Base-by-base conservation (phyloP, 306 rosid species). In the Parietaria judaica region DNA sequence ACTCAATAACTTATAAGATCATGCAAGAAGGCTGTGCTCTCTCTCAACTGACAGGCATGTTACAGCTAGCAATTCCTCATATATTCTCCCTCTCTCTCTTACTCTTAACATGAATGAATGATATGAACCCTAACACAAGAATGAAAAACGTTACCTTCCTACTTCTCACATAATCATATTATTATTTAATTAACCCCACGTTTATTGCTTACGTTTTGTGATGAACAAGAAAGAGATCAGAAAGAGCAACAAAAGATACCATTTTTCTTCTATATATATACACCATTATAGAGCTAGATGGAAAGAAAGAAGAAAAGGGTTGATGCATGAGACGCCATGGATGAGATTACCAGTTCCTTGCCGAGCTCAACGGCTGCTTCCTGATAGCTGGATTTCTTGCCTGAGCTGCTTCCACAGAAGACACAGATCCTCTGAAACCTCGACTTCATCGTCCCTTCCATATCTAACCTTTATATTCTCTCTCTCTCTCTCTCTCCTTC, bases 401-500 rank as follows among this genome's bases (percentile, higher is more conserved):
- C 99, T 2, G 99, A 83, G 70, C 94, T 88, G 84, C 99, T 92
- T 17, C 99, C 99, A 79, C 99, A 92, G 65, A 85, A 92, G 7
- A 92, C 98, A 72, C 98, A 88, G 71, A 92, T 88, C 70, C 96
- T 81, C 76, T 79, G 77, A 79, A 92, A 92, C 83, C 76, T 92
- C 8, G 99, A 88, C 70, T 82, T 78, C 17, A 74, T 76, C 55
- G 34, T 15, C 14, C 80, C 95, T 80, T 86, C 98, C 96, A 88
- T 89, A 3, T 58, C 68, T 58, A 14, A 47, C 34, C 14, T 6
- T 56, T 56, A 10, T 34, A 53, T 53, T 49, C 14, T 3, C 0
- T 52, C n/a, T 53, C 56, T 55, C 61, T 56, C 43, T 68, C 43
- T 46, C 41, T 46, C 39, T 61, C 66, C 54, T 31, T 61, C 54